These are phyloP conservation scores for Trichosporon coremiiforme DNA, from an alignment of 1,284 basidiomycete species.

Conservation along the genomic window DNA sequence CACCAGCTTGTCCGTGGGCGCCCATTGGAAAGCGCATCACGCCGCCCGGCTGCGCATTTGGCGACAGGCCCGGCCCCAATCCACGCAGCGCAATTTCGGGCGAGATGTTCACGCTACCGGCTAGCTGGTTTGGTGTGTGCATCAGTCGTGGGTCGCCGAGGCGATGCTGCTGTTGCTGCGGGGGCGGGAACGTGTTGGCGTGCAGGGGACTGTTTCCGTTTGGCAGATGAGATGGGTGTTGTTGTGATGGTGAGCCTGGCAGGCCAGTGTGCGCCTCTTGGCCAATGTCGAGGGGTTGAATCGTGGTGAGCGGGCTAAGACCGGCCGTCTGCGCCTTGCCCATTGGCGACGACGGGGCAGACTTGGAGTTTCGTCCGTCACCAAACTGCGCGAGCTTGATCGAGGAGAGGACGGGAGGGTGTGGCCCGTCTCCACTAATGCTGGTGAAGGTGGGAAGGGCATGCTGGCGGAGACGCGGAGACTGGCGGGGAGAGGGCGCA, in stretches of 20 bases:
- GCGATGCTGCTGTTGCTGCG: background rate
- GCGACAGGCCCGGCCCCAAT: background rate
- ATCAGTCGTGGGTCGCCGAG: conserved; percentile 5
- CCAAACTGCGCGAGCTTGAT: background rate
- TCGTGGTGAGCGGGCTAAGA: conserved; percentile 27
- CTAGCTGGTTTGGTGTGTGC: background rate
- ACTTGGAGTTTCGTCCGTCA: conserved; percentile 18
- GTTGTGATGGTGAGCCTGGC: background rate
- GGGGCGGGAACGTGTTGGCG: conserved; percentile 7
- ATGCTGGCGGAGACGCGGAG: background rate
- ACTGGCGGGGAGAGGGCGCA: background rate
- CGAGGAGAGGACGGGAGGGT: background rate
- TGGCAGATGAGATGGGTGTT: background rate
- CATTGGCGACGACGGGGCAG: conserved; percentile 27
- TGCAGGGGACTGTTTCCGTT: background rate
- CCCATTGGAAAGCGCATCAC: conserved; percentile 3
- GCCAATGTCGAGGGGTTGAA: conserved; percentile 26
- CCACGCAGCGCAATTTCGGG: conserved; percentile 24
- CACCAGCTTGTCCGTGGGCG: background rate
- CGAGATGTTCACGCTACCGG: conserved; percentile 19
- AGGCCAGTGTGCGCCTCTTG: background rate
- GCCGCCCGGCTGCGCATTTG: background rate
- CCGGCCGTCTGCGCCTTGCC: conserved; percentile 9
- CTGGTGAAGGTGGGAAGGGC: conserved; percentile 1
- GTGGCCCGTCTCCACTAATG: background rate